These are phyloP conservation scores for Pichia cabralensis DNA, from an alignment of 805 yeast genomes.

Conservation along the genomic window DNA sequence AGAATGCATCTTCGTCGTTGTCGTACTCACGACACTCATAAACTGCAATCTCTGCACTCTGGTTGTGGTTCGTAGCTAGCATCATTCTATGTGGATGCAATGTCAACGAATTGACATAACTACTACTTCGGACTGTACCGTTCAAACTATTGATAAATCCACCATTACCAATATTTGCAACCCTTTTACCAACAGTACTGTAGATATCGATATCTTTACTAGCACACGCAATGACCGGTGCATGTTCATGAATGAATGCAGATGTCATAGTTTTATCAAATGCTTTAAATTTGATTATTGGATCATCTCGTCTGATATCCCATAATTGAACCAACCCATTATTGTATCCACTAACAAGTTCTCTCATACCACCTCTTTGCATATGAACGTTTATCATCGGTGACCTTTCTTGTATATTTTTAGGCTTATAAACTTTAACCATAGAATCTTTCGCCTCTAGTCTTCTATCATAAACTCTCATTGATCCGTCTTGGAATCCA, in stretches of 20 bases:
- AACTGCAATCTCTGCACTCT: constrained; percentile 61
- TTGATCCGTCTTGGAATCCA: constrained; percentile 85
- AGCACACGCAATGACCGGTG: constrained; percentile 88
- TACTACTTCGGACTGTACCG: constrained; percentile 35
- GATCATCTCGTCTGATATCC: constrained; percentile 75
- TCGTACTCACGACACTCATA: constrained; percentile 38
- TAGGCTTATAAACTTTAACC: constrained; percentile 72
- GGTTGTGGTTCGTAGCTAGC: constrained; percentile 76
- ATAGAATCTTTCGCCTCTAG: constrained; percentile 75
- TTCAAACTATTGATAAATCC: constrained; percentile 32
- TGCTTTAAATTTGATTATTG: constrained; percentile 58
- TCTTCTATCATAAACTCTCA: constrained; percentile 86
- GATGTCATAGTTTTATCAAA: constrained; percentile 45
- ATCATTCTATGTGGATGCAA: constrained; percentile 95
- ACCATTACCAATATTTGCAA: constrained; percentile 42
- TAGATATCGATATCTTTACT: constrained; percentile 69
- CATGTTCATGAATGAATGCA: constrained; percentile 88
- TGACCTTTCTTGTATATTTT: constrained; percentile 15
- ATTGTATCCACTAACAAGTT: constrained; percentile 70
- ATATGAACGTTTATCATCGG: constrained; percentile 68
- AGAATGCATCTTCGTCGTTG: constrained; percentile 13
- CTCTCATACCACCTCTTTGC: constrained; percentile 96
- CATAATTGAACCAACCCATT: constrained; percentile 81
- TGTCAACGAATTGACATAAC: constrained; percentile 54
- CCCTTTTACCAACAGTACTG: constrained; percentile 73